Conservation (phyloP, 768 basidiomycete genomes). For the Pisolithus orientalis region DNA sequence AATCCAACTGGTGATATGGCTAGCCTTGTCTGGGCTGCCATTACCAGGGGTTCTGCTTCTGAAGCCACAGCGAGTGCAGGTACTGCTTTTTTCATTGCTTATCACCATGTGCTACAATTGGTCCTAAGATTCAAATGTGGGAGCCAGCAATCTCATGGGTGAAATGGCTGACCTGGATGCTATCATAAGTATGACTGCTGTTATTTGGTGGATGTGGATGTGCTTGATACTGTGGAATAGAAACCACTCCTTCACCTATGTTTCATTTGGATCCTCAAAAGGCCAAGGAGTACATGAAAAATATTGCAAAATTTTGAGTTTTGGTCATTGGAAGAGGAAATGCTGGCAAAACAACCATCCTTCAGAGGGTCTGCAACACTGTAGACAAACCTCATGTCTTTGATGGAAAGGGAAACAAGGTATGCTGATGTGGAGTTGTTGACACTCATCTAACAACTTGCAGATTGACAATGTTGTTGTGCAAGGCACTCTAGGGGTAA, state of each 20-base stretch:
- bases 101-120: too few relatives aligned
- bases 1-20: too few relatives aligned
- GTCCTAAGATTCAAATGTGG: too few relatives aligned
- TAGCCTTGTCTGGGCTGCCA: fast-evolving
- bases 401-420: slow-evolving; percentile 12
- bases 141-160: too few relatives aligned
- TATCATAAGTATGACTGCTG: too few relatives aligned
- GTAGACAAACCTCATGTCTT: slow-evolving; percentile 26
- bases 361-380: slow-evolving; percentile 32
- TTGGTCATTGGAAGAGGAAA: slow-evolving; percentile 37
- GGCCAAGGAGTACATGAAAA: background rate
- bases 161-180: too few relatives aligned
- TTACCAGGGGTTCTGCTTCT: too few relatives aligned
- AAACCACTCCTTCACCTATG: too few relatives aligned
- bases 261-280: background rate
- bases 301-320: slow-evolving; percentile 26
- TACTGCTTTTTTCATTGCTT: too few relatives aligned
- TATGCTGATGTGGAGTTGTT: background rate
- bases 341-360: slow-evolving; percentile 36
- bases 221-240: too few relatives aligned
- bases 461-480: slow-evolving; percentile 1
- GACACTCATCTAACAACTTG: background rate
- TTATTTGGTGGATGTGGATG: too few relatives aligned
- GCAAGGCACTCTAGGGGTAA: background rate
- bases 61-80: too few relatives aligned